Conservation (phyloP, 2,329 filamentous ascomycete genomes). For the Aspergillus sp. region DNA sequence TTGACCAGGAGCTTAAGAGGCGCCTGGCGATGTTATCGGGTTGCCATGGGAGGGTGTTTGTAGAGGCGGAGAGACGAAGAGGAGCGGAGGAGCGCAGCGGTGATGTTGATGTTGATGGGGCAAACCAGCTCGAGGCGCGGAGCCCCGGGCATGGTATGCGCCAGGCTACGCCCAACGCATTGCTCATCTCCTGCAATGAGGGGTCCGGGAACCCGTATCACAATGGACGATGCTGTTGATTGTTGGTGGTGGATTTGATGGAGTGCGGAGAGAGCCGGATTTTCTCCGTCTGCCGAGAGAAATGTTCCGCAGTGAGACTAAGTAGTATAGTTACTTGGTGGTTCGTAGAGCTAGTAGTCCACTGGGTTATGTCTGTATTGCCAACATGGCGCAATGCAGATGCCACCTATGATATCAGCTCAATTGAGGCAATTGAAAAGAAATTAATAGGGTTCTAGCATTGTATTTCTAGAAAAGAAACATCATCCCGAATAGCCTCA, state of each 20-base stretch:
- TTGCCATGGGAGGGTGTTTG: conserved; percentile 14
- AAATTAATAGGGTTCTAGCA: too few species aligned
- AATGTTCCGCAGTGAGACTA: conserved; percentile 17
- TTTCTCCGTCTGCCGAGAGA: conserved; percentile 22
- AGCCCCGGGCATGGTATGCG: conserved; percentile 42
- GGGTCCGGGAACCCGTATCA: conserved; percentile 1
- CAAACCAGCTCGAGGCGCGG: conserved; percentile 28
- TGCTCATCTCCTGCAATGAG: conserved; percentile 42
- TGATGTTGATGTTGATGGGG: conserved; percentile 15
- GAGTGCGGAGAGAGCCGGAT: not conserved
- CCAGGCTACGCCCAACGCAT: conserved; percentile 46
- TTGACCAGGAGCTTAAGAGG: conserved; percentile 12
- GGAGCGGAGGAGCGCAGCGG: conserved; percentile 20
- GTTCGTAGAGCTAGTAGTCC: too few species aligned
- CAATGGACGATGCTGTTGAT: not conserved
- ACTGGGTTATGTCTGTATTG: too few species aligned
- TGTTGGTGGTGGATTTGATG: not conserved
- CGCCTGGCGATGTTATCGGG: conserved; percentile 20
- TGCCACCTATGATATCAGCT: too few species aligned
- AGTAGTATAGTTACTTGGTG: too few species aligned
- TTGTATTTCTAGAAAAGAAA: too few species aligned
- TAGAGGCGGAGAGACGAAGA: conserved; percentile 22
- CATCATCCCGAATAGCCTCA: not conserved
- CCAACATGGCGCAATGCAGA: too few species aligned
- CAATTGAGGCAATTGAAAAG: too few species aligned